Conservation (phyloP, 2,329 filamentous ascomycete genomes). For the Aspergillus latus region DNA sequence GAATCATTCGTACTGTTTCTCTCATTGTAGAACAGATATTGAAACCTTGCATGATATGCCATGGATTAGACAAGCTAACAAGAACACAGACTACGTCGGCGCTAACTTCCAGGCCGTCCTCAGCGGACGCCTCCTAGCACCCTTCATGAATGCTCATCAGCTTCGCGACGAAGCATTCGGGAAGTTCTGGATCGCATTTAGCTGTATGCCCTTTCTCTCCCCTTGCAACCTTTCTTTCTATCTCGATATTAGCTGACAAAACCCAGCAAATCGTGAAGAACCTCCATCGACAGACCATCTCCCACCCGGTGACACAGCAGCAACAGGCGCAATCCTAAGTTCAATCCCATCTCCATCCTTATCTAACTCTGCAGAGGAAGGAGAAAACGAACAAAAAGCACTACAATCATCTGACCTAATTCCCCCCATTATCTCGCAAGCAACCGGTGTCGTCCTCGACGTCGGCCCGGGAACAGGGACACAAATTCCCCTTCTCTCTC, state of each 20-base stretch:
- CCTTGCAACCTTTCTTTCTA: not conserved
- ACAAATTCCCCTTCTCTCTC: constrained; percentile 48
- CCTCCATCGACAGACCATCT: constrained; percentile 9
- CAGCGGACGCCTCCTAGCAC: constrained; percentile 37
- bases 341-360: not conserved
- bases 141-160: constrained; percentile 29
- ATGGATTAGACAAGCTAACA: constrained; percentile 15
- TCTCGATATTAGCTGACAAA: not conserved
- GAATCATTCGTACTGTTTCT: not conserved
- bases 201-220: constrained; percentile 23
- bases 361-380: constrained; percentile 5
- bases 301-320: not conserved
- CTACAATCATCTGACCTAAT: constrained; percentile 41
- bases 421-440: constrained; percentile 41
- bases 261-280: constrained; percentile 16
- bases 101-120: constrained; percentile 37
- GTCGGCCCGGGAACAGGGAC: constrained; percentile 55
- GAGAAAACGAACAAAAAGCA: not conserved
- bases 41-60: not conserved
- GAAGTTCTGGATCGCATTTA: constrained; percentile 43
- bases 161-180: constrained; percentile 44
- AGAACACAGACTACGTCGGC: constrained; percentile 31
- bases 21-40: not conserved
- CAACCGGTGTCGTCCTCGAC: constrained; percentile 48
- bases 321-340: not conserved